These are phyloP conservation scores for Helicocarpus griseus DNA, from an alignment of 2,329 filamentous ascomycete species.

Conservation along the genomic window DNA sequence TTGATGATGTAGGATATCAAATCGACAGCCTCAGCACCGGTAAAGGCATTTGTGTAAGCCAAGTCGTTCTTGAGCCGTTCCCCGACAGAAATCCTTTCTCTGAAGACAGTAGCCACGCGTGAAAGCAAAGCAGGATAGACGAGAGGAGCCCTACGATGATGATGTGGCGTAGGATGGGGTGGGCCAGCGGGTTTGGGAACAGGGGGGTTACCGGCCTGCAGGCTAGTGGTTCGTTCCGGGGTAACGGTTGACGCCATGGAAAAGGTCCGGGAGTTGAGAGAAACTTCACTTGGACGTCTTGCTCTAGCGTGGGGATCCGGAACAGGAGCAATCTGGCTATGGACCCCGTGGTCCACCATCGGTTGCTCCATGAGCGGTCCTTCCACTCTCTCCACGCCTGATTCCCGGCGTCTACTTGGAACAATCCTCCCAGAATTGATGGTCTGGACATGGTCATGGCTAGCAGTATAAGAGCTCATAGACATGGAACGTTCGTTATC, in stretches of 20 bases:
- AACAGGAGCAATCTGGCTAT: neutral
- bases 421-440: slow-evolving; percentile 82
- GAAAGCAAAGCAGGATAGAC: slow-evolving; percentile 92
- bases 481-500: slow-evolving; percentile 96
- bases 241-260: slow-evolving; percentile 70
- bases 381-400: slow-evolving; percentile 23
- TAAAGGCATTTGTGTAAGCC: slow-evolving; percentile 95
- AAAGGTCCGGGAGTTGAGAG: slow-evolving; percentile 56
- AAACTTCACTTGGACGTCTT: slow-evolving; percentile 36
- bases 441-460: slow-evolving; percentile 71
- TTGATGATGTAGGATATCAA: slow-evolving; percentile 94
- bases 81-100: slow-evolving; percentile 72
- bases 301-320: slow-evolving; percentile 17
- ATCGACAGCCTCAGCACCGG: slow-evolving; percentile 89
- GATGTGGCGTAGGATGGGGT: slow-evolving; percentile 50
- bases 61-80: slow-evolving; percentile 95
- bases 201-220: slow-evolving; percentile 42
- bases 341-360: slow-evolving; percentile 16
- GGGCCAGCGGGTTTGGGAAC: slow-evolving; percentile 47
- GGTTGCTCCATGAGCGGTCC: slow-evolving; percentile 41
- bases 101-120: slow-evolving; percentile 85
- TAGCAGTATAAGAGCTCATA: slow-evolving; percentile 72
- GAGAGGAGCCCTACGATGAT: slow-evolving; percentile 63
- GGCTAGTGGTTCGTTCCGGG: slow-evolving; percentile 52
- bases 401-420: slow-evolving; percentile 60